Base-by-base conservation (phyloP, 1,284 basidiomycete genomes). In the Leccinum ponderosum region DNA sequence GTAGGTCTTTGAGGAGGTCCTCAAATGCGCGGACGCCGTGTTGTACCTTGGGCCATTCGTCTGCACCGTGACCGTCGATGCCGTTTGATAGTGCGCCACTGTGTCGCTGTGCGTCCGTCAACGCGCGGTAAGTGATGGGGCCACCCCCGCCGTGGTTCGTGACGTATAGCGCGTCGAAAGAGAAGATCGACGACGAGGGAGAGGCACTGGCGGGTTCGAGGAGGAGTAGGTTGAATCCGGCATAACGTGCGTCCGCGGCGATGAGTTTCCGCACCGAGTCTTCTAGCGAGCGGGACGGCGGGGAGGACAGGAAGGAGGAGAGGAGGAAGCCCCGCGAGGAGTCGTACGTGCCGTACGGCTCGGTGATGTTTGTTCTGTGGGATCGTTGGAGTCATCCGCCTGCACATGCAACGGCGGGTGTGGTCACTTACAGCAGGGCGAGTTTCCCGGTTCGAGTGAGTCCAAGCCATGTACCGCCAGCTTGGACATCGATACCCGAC, bases 401-500 rank as follows among this genome's bases (percentile, higher is more conserved):
- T 35, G 60, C 11, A 37, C 14, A n/a, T 29, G 20, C 7, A 29
- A 54, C 53, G 39, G 15, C 25, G 29, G 15, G 62, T 20, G 17
- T 44, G 17, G n/a, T 6, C 5, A 79, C 88, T 76, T 73, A 92
- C 91, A 93, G 71, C 58, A 93, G 71, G 17, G 88, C 88, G 61
- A 91, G 74, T 65, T 82, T 82, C 31, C 90, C 91, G 62, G 79
- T 66, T 62, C 81, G 81, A 71, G 75, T 84, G 60, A 91, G 72
- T 12, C 91, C 91, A 67, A 91, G 81, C 91, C 91, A 93, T 31
- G 90, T 90, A 57, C 91, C 91, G 44, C 90, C 90, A 5, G 86
- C 90, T 55, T 78, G 76, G 27, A 80, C 71, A 75, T 93, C 91
- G 67, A 86, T 82, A 57, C 91, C 91, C 6, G 90, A 93, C 56